These are phyloP conservation scores for Boletus subcaerulescens DNA, from an alignment of 768 basidiomycete species.

Conservation along the genomic window DNA sequence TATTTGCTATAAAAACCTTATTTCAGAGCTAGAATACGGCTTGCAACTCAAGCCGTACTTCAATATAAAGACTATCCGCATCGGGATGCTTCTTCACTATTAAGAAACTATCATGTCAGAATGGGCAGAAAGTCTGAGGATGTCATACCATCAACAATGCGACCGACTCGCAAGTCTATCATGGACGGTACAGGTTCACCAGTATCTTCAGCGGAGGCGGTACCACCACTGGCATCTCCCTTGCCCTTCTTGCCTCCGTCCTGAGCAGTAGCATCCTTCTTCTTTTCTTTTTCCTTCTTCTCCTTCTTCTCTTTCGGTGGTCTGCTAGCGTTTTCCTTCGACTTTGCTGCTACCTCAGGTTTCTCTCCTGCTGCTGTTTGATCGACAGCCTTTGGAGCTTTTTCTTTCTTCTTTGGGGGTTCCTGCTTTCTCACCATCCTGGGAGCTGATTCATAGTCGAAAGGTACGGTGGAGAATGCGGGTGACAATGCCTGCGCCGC, in stretches of 20 bases:
- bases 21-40: neutral
- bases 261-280: slow-evolving; percentile 38
- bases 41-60: slow-evolving; percentile 44
- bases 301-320: slow-evolving; percentile 31
- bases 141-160: slow-evolving; percentile 80
- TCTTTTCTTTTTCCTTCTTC: slow-evolving; percentile 55
- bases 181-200: slow-evolving; percentile 91
- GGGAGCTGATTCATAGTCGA: slow-evolving; percentile 79
- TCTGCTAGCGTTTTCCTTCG: slow-evolving; percentile 39
- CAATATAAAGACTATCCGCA: slow-evolving; percentile 95
- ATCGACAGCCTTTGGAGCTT: slow-evolving; percentile 39
- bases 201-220: slow-evolving; percentile 52
- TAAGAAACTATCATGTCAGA: slow-evolving; percentile 12
- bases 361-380: slow-evolving; percentile 23
- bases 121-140: neutral
- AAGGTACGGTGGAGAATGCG: slow-evolving; percentile 53
- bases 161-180: slow-evolving; percentile 95
- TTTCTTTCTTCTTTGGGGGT: slow-evolving; percentile 75
- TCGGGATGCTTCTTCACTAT: slow-evolving; percentile 95
- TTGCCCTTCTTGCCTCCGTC: slow-evolving; percentile 42
- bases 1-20: slow-evolving; percentile 64
- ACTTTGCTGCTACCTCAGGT: slow-evolving; percentile 29
- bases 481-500: slow-evolving; percentile 51
- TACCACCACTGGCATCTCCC: slow-evolving; percentile 29
- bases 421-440: slow-evolving; percentile 68